Percentiles rank a stretch among this genome's conserved stretches.
Evolutionary conservation across 2,329 filamentous ascomycete genomes (phyloP).

Genomic region (Penicillium sp.): DNA sequence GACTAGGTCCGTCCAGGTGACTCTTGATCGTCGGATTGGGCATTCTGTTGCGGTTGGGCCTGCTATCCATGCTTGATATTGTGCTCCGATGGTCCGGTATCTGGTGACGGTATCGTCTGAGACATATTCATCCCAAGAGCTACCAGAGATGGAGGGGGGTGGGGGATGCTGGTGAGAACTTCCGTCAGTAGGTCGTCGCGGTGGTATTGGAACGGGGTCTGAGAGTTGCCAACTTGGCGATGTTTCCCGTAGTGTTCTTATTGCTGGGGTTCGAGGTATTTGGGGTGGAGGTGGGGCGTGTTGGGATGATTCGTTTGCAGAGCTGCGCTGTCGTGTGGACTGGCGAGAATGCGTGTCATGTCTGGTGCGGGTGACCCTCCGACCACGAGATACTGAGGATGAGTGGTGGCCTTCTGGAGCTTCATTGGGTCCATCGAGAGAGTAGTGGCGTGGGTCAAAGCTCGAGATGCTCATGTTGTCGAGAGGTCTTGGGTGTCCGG

Average conservation of each 20-base stretch:
- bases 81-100: neutral
- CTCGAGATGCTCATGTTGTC: no score
- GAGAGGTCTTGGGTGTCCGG: no score
- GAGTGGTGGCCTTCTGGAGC: neutral
- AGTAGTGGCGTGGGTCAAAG: neutral
- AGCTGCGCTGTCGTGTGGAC: no score
- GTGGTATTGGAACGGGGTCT: neutral
- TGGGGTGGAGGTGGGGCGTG: neutral
- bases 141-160: neutral
- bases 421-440: neutral
- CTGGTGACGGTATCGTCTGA: neutral
- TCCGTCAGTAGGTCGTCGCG: neutral
- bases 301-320: neutral
- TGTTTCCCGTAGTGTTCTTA: neutral
- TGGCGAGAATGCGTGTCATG: neutral
- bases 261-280: neutral
- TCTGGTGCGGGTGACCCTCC: neutral
- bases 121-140: neutral
- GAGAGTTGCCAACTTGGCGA: neutral
- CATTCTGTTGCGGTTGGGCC: neutral
- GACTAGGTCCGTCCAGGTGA: neutral
- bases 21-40: neutral
- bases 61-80: slow-evolving; percentile 1
- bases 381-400: neutral
- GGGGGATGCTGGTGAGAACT: neutral